phyloP scores from a whole-genome alignment of 2,329 filamentous ascomycete species.

The Arachnomyces sp. region DNA sequence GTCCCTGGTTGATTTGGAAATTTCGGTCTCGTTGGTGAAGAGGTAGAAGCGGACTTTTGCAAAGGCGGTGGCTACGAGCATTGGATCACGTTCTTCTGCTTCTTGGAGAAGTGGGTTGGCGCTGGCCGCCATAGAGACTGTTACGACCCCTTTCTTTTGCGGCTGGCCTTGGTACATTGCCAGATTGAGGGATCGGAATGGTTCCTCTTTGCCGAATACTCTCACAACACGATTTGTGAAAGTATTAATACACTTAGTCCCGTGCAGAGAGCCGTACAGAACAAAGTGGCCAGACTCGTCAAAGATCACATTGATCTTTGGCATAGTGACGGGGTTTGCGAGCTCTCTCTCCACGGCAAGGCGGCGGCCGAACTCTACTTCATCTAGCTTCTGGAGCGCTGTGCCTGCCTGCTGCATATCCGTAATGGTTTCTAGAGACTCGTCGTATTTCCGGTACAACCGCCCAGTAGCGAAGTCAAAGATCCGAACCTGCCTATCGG shows the following conservation, averaged over 20 bases:
- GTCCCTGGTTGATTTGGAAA: slow-evolving; percentile 77
- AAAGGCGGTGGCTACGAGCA: slow-evolving; percentile 73
- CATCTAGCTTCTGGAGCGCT: slow-evolving; percentile 69
- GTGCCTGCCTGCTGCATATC: slow-evolving; percentile 96
- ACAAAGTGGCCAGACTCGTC: slow-evolving; percentile 96
- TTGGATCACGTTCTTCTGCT: slow-evolving; percentile 82
- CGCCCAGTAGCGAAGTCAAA: slow-evolving; percentile 90
- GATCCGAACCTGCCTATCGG: slow-evolving; percentile 83
- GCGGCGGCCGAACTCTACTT: slow-evolving; percentile 83
- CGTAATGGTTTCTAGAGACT: slow-evolving; percentile 78
- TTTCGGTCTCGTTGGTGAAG: slow-evolving; percentile 83
- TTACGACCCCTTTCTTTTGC: slow-evolving; percentile 86
- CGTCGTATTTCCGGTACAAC: slow-evolving; percentile 86
- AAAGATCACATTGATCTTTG: slow-evolving; percentile 79
- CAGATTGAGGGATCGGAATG: slow-evolving; percentile 73
- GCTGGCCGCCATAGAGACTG: slow-evolving; percentile 93
- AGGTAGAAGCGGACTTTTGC: slow-evolving; percentile 94
- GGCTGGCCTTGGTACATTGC: slow-evolving; percentile 90
- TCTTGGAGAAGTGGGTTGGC: slow-evolving; percentile 88
- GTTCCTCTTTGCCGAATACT: slow-evolving; percentile 83
- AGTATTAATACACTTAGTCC: slow-evolving; percentile 92
- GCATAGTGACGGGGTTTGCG: slow-evolving; percentile 57
- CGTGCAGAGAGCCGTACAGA: slow-evolving; percentile 83
- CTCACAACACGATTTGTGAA: slow-evolving; percentile 88
- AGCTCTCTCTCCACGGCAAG: slow-evolving; percentile 80